These are phyloP conservation scores for Salpingoeca rosetta DNA, from an alignment of 78 protist genomes.

Conservation along the genomic window DNA sequence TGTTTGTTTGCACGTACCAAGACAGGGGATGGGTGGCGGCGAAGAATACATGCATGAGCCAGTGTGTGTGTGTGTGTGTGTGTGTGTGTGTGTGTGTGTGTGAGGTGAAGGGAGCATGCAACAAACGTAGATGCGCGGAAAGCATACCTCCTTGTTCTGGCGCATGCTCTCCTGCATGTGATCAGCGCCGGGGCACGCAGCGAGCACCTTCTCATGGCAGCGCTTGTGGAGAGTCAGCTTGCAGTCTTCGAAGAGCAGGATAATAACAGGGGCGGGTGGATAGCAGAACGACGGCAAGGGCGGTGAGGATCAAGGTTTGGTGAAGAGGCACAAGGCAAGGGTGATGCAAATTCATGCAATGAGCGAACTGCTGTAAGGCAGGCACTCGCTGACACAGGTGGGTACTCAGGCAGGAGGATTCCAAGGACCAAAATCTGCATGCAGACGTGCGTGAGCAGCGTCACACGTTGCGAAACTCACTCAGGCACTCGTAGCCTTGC, in stretches of 20 bases:
- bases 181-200: neutral
- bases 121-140: neutral
- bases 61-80: too few species aligned
- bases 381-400: too few species aligned
- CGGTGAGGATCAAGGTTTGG: too few species aligned
- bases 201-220: constrained; percentile 23
- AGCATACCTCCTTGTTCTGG: neutral
- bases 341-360: too few species aligned
- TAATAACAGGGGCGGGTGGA: too few species aligned
- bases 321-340: too few species aligned
- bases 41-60: neutral
- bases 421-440: neutral
- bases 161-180: neutral
- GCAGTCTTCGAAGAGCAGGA: too few species aligned
- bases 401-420: neutral
- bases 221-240: constrained; percentile 26
- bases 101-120: neutral
- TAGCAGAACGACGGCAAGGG: too few species aligned
- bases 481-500: constrained; percentile 11
- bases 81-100: neutral
- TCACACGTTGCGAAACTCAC: neutral
- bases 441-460: neutral
- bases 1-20: neutral
- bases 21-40: too few species aligned
- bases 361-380: too few species aligned